Conservation (phyloP, 1,284 basidiomycete genomes). For the Malassezia obtusa region DNA sequence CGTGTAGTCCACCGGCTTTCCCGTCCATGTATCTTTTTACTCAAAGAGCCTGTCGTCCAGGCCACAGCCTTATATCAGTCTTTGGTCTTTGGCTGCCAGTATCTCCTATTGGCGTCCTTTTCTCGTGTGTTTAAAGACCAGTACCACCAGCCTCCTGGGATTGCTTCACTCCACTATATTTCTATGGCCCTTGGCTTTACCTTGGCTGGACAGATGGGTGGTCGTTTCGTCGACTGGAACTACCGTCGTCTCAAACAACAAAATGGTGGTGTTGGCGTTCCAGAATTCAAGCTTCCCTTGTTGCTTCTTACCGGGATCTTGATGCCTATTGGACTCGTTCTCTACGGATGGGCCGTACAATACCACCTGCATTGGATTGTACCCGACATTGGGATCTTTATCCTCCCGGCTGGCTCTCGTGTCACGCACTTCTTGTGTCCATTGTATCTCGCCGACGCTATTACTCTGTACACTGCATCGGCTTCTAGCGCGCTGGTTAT, state of each 20-base stretch:
- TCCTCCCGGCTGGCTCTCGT: slow-evolving; percentile 19
- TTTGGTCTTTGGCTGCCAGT: slow-evolving; percentile 46
- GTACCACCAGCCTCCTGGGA: slow-evolving; percentile 51
- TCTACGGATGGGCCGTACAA: slow-evolving; percentile 61
- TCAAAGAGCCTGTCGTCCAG: slow-evolving; percentile 52
- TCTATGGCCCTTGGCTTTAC: slow-evolving; percentile 51
- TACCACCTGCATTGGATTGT: slow-evolving; percentile 58
- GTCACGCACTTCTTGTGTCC: slow-evolving; percentile 9
- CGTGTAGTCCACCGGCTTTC: slow-evolving; percentile 47
- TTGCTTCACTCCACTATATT: slow-evolving; percentile 59
- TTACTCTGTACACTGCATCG: slow-evolving; percentile 17
- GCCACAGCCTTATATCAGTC: slow-evolving; percentile 53
- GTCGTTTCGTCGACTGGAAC: slow-evolving; percentile 54
- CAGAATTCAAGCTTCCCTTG: slow-evolving; percentile 51
- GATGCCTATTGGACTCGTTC: slow-evolving; percentile 56
- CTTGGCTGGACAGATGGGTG: slow-evolving; percentile 55
- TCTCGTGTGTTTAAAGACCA: slow-evolving; percentile 55
- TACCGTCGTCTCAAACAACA: slow-evolving; percentile 54
- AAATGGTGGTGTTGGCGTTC: slow-evolving; percentile 55
- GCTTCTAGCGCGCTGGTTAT: slow-evolving; percentile 14
- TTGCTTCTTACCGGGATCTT: slow-evolving; percentile 57
- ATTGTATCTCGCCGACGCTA: slow-evolving; percentile 23
- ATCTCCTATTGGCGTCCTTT: slow-evolving; percentile 59
- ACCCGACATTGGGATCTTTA: slow-evolving; percentile 51
- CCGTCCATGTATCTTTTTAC: slow-evolving; percentile 53